phyloP scores from a whole-genome alignment of 225 moss, liverwort and hornwort species.

The Ulota crispa region DNA sequence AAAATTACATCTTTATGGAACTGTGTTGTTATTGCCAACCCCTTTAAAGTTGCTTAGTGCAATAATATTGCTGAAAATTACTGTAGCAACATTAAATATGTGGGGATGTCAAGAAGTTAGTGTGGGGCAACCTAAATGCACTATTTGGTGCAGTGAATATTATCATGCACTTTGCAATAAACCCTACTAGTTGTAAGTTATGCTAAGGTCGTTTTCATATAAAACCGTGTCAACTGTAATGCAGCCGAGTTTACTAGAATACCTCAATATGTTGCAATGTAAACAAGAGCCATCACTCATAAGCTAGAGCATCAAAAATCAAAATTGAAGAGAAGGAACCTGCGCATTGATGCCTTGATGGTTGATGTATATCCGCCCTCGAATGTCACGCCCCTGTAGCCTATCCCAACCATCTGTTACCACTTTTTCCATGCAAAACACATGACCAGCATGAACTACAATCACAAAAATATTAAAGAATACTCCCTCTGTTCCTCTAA shows the following conservation, averaged over 20 bases:
- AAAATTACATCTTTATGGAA: no score
- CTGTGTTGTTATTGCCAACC: no score
- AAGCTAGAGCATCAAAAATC: background rate
- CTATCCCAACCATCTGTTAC: slow-evolving; percentile 56
- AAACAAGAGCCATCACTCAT: background rate
- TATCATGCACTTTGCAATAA: background rate
- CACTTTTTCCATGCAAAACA: slow-evolving; percentile 19
- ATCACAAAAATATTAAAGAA: background rate
- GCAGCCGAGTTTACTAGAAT: background rate
- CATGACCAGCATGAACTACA: background rate
- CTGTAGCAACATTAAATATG: no score
- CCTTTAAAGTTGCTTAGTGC: no score
- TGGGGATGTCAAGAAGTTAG: no score
- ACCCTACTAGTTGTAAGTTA: background rate
- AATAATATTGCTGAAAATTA: no score
- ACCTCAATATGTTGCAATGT: background rate
- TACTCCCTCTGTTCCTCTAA: no score
- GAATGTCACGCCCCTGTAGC: slow-evolving; percentile 83
- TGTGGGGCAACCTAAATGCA: no score
- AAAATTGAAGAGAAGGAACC: slow-evolving; percentile 40
- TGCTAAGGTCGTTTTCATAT: background rate
- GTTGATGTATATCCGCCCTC: slow-evolving; percentile 92
- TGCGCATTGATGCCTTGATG: slow-evolving; percentile 99
- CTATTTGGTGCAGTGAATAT: no score
- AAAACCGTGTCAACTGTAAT: background rate